phyloP scores from a whole-genome alignment of 257 asterid genomes.

The Datura wrightii region DNA sequence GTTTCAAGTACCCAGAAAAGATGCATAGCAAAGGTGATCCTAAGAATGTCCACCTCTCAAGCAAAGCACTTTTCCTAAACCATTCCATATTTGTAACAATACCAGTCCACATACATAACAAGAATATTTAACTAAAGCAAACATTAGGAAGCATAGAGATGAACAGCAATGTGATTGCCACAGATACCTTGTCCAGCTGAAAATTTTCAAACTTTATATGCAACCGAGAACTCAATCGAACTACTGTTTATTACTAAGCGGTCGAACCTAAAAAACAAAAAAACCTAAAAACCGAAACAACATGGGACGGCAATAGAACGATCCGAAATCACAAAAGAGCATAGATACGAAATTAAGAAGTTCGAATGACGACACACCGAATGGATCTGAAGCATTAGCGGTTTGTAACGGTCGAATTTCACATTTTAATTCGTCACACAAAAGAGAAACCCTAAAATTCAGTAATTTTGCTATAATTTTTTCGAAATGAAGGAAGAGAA shows the following conservation, averaged over 20 bases:
- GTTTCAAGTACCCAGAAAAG: neutral
- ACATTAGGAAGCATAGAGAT: neutral
- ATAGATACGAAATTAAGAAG: conserved; percentile 25
- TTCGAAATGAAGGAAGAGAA: conserved; percentile 23
- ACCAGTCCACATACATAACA: conserved; percentile 11
- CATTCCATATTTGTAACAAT: too few species aligned
- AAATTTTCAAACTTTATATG: conserved; percentile 8
- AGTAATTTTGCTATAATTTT: neutral
- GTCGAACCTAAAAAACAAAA: neutral
- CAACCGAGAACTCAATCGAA: neutral
- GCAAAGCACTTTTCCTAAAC: too few species aligned
- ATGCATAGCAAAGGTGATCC: neutral
- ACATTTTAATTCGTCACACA: conserved; percentile 19
- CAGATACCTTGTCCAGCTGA: neutral
- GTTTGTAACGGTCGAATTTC: conserved; percentile 37
- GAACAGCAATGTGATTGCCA: conserved; percentile 3
- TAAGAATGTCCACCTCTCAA: neutral
- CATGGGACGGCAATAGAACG: conserved; percentile 18
- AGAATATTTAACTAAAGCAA: neutral
- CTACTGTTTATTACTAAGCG: neutral
- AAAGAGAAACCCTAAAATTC: conserved; percentile 48
- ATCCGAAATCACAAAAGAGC: conserved; percentile 36
- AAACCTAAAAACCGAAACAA: neutral
- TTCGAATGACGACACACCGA: neutral
- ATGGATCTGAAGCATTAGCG: conserved; percentile 56